These are phyloP conservation scores for Phytopythium delawarense DNA, from an alignment of 352 stramenopile genomes.

Conservation along the genomic window DNA sequence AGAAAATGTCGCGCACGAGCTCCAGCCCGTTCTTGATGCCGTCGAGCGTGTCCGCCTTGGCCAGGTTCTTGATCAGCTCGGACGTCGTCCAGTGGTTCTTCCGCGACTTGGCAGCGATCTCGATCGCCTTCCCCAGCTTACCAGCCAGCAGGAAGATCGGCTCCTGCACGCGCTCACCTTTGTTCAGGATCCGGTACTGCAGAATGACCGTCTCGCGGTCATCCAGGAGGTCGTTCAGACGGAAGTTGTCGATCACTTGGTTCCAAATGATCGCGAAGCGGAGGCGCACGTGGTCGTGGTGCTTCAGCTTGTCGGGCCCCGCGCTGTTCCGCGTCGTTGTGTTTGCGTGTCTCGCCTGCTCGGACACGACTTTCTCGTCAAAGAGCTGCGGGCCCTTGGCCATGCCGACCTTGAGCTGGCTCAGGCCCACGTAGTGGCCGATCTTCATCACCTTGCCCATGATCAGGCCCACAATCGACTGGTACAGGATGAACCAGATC, in stretches of 20 bases:
- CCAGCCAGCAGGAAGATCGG: conserved; percentile 80
- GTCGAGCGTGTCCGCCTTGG: conserved; percentile 55
- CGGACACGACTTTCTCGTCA: conserved; percentile 61
- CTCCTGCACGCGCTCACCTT: conserved; percentile 65
- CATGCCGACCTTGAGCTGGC: conserved; percentile 63
- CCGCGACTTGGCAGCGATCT: conserved; percentile 48
- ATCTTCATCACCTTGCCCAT: conserved; percentile 77
- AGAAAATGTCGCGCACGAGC: conserved; percentile 62
- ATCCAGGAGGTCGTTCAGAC: conserved; percentile 78
- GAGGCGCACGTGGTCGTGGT: conserved; percentile 53
- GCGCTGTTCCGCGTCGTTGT: conserved; percentile 30
- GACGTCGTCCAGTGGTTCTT: conserved; percentile 41
- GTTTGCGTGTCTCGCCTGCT: conserved; percentile 15
- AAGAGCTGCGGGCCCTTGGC: conserved; percentile 59
- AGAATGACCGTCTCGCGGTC: conserved; percentile 82
- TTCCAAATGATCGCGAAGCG: conserved; percentile 88
- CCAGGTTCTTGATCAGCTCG: conserved; percentile 56
- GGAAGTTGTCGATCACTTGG: conserved; percentile 83
- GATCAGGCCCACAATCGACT: conserved; percentile 68
- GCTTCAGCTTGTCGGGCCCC: conserved; percentile 15
- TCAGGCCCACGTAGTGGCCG: conserved; percentile 63
- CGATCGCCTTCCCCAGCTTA: conserved; percentile 61
- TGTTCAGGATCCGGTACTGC: conserved; percentile 76
- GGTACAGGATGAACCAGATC: conserved; percentile 86
- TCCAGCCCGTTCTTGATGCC: conserved; percentile 53